These are phyloP conservation scores for Citrus mangshanensis DNA, from an alignment of 345 rosid genomes.

Conservation along the genomic window DNA sequence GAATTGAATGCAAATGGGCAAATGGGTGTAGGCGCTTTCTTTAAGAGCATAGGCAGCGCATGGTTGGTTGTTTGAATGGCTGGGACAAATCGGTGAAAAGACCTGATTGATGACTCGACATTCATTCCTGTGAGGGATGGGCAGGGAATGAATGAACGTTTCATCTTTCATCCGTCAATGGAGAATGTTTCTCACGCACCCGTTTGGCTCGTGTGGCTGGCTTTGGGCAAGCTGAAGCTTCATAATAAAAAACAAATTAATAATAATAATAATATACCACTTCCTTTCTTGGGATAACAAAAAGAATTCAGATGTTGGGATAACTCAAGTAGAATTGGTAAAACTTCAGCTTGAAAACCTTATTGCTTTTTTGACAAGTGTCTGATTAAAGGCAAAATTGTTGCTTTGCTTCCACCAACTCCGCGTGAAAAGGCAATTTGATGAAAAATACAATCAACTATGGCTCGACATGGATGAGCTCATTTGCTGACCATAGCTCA, in stretches of 20 bases:
- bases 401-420: background rate
- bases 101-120: conserved; percentile 5
- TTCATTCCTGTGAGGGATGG: background rate
- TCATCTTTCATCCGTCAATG: background rate
- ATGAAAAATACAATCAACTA: background rate
- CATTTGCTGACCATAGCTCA: no score
- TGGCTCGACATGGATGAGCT: no score
- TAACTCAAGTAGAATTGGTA: background rate
- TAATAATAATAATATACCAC: background rate
- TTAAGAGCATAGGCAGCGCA: background rate
- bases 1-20: no score
- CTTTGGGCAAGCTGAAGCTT: background rate
- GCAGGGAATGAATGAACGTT: background rate
- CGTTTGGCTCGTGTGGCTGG: background rate
- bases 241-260: no score
- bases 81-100: background rate
- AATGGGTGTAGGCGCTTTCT: no score
- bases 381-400: background rate
- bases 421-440: background rate
- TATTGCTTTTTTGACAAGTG: background rate
- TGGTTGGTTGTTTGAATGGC: background rate
- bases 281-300: conserved; percentile 1
- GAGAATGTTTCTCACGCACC: conserved; percentile 14
- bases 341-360: background rate
- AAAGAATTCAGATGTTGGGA: background rate